A percentile compares a stretch with the other conserved stretches of the same genome.
Conservation (phyloP, 1,284 basidiomycete genomes). For the Naganishia albida region DNA sequence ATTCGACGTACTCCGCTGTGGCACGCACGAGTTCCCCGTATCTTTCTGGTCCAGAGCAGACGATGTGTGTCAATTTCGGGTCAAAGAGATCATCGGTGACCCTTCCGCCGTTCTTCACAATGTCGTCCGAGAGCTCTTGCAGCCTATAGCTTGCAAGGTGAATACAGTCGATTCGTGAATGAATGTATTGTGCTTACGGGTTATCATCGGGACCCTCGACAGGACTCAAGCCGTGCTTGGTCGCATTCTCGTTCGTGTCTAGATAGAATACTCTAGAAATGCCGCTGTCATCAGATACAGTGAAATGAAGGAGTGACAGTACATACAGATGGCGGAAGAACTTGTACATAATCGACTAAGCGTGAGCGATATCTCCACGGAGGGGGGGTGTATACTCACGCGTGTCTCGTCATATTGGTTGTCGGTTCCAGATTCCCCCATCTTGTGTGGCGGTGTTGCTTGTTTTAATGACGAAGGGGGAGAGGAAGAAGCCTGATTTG, state of each 20-base stretch:
- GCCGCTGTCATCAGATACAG: not conserved
- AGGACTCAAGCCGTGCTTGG: conserved; percentile 63
- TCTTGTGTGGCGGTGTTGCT: conserved; percentile 45
- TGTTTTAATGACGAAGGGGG: conserved; percentile 34
- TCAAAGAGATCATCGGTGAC: conserved; percentile 66
- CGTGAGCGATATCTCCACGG: not conserved
- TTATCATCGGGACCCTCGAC: conserved; percentile 56
- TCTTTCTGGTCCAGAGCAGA: conserved; percentile 58
- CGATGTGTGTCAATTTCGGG: conserved; percentile 76
- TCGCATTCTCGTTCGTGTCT: conserved; percentile 74
- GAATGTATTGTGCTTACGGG: conserved; percentile 57
- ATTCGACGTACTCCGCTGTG: conserved; percentile 68
- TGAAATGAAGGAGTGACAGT: not conserved
- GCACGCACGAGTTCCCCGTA: conserved; percentile 68
- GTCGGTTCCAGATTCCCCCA: conserved; percentile 68
- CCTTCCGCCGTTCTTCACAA: conserved; percentile 70
- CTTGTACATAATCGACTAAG: conserved; percentile 28
- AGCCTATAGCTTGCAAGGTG: conserved; percentile 61
- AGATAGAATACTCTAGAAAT: conserved; percentile 75
- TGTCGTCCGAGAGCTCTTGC: conserved; percentile 57
- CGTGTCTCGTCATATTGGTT: conserved; percentile 73
- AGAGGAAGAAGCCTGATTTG: conserved; percentile 3
- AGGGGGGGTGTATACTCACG: conserved; percentile 35
- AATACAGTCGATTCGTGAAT: too few relatives aligned
- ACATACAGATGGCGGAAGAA: conserved; percentile 74